Base-by-base conservation (phyloP, 306 rosid species). In the Delonix regia region DNA sequence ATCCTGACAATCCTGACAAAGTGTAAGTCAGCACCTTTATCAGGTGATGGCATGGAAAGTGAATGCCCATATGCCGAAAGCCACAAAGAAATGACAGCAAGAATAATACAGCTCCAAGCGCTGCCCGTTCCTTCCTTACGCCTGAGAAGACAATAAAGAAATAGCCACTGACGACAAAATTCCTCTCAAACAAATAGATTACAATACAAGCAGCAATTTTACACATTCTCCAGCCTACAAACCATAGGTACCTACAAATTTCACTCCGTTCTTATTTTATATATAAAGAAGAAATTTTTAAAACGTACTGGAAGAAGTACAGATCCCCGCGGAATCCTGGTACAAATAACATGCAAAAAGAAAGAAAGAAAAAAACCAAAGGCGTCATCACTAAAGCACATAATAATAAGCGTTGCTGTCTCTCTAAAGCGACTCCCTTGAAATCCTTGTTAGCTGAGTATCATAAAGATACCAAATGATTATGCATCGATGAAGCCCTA, bases 1-100 rank as follows among this genome's bases (percentile, higher is more conserved):
- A 33, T 67, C 63, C 18, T 9, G 45, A 71, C 7, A 56, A 33
- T 67, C 63, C 18, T 9, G 45, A 71, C 7, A 71, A 38, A 65
- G 38, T 33, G 30, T 57, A 47, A 51, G 41, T n/a, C 34, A 75
- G 49, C 63, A 88, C 97, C 99, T 81, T 86, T 93, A 65, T 91
- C 93, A 49, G 97, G 97, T 0, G 97, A 90, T 27, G 99, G 98
- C 99, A 91, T 0, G 98, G 98, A 71, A 95, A 95, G 88, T 95
- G 99, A 85, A 95, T 89, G 16, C 99, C 99, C 97, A 91, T 93
- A 5, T 98, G 89, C 99, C 99, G 93, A 80, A 95, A 95, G 5
- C 84, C 96, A 70, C 93, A 95, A 33, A 95, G 97, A 84, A 92
- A 95, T 8, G 94, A 97, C 42, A 93, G 69, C 85, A 95, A 77